Evolutionary conservation across 2,329 filamentous ascomycete species (phyloP), one percentile per base, ranked within the genome.

Genomic region (Sclerotinia borealis): DNA sequence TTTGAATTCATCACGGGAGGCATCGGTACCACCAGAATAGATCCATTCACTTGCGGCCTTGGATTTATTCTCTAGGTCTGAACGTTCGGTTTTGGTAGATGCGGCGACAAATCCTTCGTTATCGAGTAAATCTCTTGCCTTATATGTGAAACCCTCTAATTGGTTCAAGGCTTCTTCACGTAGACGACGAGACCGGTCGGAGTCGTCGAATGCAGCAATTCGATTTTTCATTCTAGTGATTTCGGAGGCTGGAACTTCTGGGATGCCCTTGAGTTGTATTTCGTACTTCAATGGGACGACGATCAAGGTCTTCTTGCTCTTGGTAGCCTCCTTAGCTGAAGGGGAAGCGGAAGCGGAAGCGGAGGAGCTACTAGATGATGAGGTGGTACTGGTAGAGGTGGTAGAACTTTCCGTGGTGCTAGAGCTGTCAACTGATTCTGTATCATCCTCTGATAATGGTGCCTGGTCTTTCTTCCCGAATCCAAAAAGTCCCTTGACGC

Each of bases 401-500:
- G 66, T 87, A 75, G 9, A 79, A 76, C 61, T 86, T 71, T 71
- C 64, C 36, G 72, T 83, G 68, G 72, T 52, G 25, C 58, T 59
- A 77, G 75, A 39, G 79, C 76, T 65, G 19, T 80, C 79, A 9
- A 83, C 77, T 15, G 70, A 80, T 61, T 82, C 80, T 48, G 82
- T 85, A 27, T 79, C 81, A 15, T 83, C 83, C 55, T 88, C 89
- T 64, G 85, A 83, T 39, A 96, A 74, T 6, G 83, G 81, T 67
- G 84, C 82, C 77, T 96, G 90, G 63, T 93, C 90, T 37, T 90
- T 89, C 78, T 96, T 96, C 31, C 93, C 95, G 74, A 98, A 93
- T 7, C 95, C 95, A 73, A 99, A 96, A 67, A 97, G 85, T 68
- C 93, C 96, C 82, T 99, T 99, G 68, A 98, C 91, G 49, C 92